Conservation (phyloP, 768 basidiomycete species). For the Albatrellus ellisii region DNA sequence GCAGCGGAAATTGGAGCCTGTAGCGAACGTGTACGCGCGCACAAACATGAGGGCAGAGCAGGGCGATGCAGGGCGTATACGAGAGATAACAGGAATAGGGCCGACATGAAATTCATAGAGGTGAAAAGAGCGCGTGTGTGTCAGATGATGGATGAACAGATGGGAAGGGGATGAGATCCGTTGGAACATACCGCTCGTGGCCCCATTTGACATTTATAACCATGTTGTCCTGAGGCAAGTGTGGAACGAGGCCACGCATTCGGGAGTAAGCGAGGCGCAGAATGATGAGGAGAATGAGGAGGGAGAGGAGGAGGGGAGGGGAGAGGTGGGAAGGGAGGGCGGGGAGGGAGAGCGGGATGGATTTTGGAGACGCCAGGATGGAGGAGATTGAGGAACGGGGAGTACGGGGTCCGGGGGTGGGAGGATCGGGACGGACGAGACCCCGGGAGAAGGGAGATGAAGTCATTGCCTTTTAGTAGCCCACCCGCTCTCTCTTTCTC, state of each 20-base stretch:
- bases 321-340: too few relatives aligned
- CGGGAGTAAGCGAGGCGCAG: conserved; percentile 18
- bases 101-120: background rate
- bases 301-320: conserved; percentile 6
- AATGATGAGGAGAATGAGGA: conserved; percentile 15
- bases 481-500: conserved; percentile 3
- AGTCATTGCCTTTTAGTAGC: conserved; percentile 8
- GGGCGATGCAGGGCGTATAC: conserved; percentile 1
- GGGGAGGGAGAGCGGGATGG: conserved; percentile 4
- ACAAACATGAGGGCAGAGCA: conserved; percentile 1
- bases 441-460: background rate
- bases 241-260: conserved; percentile 14
- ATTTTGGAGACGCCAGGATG: conserved; percentile 3
- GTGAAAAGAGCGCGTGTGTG: conserved; percentile 5
- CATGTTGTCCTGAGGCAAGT: conserved; percentile 3
- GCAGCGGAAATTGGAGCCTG: conserved; percentile 40
- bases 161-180: background rate
- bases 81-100: conserved; percentile 1
- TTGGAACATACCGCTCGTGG: conserved; percentile 25
- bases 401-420: background rate
- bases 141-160: background rate
- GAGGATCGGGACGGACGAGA: background rate
- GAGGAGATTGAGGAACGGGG: background rate
- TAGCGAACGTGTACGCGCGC: conserved; percentile 1
- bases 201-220: conserved; percentile 32